phyloP scores from a whole-genome alignment of 140 eudicot species.

The Ambrosia hybrid region DNA sequence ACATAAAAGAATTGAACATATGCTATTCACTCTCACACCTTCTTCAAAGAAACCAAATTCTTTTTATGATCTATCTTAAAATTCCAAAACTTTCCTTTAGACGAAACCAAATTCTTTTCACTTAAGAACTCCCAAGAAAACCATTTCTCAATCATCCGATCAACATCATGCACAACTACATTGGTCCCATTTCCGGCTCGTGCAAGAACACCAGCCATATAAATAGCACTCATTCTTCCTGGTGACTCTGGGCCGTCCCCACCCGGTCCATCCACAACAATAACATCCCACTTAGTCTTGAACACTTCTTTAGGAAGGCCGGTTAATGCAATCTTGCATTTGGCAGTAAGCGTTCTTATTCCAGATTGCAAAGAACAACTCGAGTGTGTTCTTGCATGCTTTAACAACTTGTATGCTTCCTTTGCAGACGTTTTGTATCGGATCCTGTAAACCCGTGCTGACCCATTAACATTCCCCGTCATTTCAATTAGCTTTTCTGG shows the following conservation, averaged over 20 bases:
- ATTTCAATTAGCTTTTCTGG: constrained; percentile 37
- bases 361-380: constrained; percentile 43
- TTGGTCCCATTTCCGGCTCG: constrained; percentile 62
- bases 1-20: background rate
- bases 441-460: constrained; percentile 37
- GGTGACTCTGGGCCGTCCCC: constrained; percentile 73
- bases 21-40: constrained; percentile 14
- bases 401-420: constrained; percentile 75
- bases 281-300: constrained; percentile 68
- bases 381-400: constrained; percentile 58
- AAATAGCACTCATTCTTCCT: constrained; percentile 88
- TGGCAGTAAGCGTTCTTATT: constrained; percentile 34
- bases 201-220: constrained; percentile 82
- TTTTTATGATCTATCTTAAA: constrained; percentile 41
- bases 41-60: constrained; percentile 23
- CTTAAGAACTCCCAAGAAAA: constrained; percentile 89
- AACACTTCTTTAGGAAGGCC: constrained; percentile 61
- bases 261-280: constrained; percentile 81
- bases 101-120: constrained; percentile 73
- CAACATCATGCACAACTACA: constrained; percentile 84
- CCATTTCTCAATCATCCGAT: constrained; percentile 85
- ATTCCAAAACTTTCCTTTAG: constrained; percentile 88
- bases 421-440: constrained; percentile 57
- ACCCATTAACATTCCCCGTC: constrained; percentile 16
- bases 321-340: constrained; percentile 57